Evolutionary conservation across 495 filamentous ascomycete species (phyloP).

Genomic region (Aspergillus taichungensis): DNA sequence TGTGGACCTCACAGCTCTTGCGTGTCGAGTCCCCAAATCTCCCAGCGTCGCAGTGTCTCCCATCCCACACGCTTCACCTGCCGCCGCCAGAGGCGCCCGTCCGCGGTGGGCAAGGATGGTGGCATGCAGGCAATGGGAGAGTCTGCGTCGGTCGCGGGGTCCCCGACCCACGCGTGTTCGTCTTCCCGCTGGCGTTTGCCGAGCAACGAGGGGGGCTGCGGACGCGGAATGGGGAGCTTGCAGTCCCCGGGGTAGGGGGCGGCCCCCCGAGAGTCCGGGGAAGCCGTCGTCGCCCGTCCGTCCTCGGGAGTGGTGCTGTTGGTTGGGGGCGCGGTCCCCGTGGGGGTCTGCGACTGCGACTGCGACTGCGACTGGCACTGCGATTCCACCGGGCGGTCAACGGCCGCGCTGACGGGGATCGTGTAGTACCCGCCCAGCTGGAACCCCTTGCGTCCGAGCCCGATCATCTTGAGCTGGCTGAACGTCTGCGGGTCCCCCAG

Average conservation of each 20-base stretch:
- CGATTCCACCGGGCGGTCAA: not conserved
- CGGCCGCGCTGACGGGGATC: slow-evolving; percentile 2
- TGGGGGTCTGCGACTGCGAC: slow-evolving; percentile 1
- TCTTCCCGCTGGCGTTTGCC: slow-evolving; percentile 15
- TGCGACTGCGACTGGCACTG: slow-evolving; percentile 11
- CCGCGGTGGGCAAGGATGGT: not conserved
- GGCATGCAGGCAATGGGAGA: no score
- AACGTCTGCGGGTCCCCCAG: slow-evolving; percentile 29
- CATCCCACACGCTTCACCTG: slow-evolving; percentile 28
- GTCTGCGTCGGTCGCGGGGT: not conserved
- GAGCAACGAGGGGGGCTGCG: slow-evolving; percentile 5
- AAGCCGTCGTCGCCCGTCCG: no score
- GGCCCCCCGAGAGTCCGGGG: not conserved
- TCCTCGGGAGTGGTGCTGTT: not conserved
- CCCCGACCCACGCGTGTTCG: not conserved
- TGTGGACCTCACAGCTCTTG: slow-evolving; percentile 25
- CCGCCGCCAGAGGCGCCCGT: slow-evolving; percentile 22
- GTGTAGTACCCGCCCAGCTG: slow-evolving; percentile 31
- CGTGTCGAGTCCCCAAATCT: slow-evolving; percentile 35
- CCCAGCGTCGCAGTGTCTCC: slow-evolving; percentile 36
- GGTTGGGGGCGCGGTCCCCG: slow-evolving; percentile 10
- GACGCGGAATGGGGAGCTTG: not conserved
- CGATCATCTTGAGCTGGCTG: slow-evolving; percentile 27
- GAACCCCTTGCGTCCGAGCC: slow-evolving; percentile 33
- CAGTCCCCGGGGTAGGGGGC: not conserved